Base-by-base conservation (phyloP, 495 filamentous ascomycete species). In the Filosporella fistucella region DNA sequence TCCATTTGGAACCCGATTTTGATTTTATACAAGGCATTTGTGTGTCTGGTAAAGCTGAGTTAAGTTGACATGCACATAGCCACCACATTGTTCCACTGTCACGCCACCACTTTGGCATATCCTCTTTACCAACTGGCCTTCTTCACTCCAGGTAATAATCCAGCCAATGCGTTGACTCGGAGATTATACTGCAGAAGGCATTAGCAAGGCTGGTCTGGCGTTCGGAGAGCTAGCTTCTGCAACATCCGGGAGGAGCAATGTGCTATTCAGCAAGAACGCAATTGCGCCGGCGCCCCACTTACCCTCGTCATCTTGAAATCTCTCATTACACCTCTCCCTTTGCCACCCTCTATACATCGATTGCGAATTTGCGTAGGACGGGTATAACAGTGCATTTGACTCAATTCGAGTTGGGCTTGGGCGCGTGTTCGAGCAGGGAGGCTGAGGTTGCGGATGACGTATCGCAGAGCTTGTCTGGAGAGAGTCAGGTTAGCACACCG, bases 111-210 rank as follows among this genome's bases (percentile, higher is more conserved):
- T 21, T n/a, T 21, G 5, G 10, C 4, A 21, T 38, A 3, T 22
- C 18, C 44, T 22, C 3, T 42, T 35, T 62, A 97, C 93, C 93
- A 98, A 63, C 85, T 89, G 8, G 94, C 93, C 74, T 96, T 97
- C 74, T 81, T 86, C 34, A 97, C 93, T 43, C 93, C 93, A 0
- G 93, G 93, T 28, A 98, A 63, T 46, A 89, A 81, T 45, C 94
- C 93, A n/a, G 74, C 81, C 37, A 95, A 64, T 2, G 94, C 93
- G 64, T 95, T 82, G 67, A 91, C 68, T 63, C 93, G 75, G 72
- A 98, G 97, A 70, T 89, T 86, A 70, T 75, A 98, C 91, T 97
- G 44, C 25, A n/a, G n/a, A n/a, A n/a, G n/a, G n/a, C n/a, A n/a
- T n/a, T n/a, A n/a, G n/a, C n/a, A n/a, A n/a, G n/a, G n/a, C n/a